phyloP scores from a whole-genome alignment of 75 land plant species.

The Pseudotsuga menziesii region DNA sequence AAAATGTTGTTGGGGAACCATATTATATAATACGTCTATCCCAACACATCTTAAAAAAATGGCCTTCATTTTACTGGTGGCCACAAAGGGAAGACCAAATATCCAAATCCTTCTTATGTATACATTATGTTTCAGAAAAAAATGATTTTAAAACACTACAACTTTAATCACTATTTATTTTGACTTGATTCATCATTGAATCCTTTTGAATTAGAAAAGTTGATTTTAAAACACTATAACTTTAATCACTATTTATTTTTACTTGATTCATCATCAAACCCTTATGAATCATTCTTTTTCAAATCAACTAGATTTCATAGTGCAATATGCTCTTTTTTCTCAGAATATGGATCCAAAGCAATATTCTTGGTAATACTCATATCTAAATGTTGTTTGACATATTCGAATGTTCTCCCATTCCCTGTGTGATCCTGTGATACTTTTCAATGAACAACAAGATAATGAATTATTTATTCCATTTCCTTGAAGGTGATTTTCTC shows the following conservation, averaged over 20 bases:
- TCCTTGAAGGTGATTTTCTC: too few species aligned
- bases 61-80: neutral
- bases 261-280: neutral
- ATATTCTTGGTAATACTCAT: neutral
- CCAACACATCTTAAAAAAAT: neutral
- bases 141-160: conserved; percentile 2
- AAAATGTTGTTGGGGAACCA: neutral
- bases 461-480: too few species aligned
- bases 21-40: neutral
- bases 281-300: neutral
- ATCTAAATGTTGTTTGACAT: neutral
- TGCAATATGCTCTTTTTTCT: neutral
- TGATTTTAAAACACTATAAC: conserved; percentile 6
- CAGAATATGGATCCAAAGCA: neutral
- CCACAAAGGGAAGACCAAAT: neutral
- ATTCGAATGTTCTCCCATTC: too few species aligned
- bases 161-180: neutral
- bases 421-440: too few species aligned
- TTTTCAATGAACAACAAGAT: too few species aligned
- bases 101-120: neutral
- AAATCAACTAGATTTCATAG: neutral
- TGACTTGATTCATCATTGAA: too few species aligned
- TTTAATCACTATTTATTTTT: conserved; percentile 1
- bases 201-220: too few species aligned
- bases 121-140: neutral